Percentiles rank a stretch among this genome's conserved stretches.
Conservation (phyloP, 139 green algal genomes). For the Mesotaenium endlicherianum region DNA sequence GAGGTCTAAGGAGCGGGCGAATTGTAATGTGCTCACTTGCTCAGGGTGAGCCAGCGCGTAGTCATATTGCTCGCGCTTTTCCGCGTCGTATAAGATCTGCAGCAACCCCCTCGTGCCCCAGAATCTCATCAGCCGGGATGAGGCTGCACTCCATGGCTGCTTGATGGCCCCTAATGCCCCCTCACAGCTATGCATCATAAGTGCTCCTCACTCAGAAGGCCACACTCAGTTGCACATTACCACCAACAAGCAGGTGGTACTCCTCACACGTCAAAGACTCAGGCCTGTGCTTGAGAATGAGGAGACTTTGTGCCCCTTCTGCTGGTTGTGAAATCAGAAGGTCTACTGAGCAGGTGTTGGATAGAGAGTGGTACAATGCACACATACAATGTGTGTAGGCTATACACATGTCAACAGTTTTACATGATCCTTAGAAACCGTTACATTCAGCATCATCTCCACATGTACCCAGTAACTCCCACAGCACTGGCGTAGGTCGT, state of each 20-base stretch:
- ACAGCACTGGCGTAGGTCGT: background rate
- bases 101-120: background rate
- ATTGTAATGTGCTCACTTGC: slow-evolving; percentile 26
- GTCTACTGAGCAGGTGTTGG: too few relatives aligned
- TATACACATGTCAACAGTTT: too few relatives aligned
- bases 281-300: too few relatives aligned
- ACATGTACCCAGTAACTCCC: background rate
- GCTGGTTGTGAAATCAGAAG: too few relatives aligned
- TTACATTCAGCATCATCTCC: background rate
- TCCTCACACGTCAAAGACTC: background rate
- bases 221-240: background rate
- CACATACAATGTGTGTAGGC: too few relatives aligned
- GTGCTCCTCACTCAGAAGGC: background rate
- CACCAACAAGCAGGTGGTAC: background rate
- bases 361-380: too few relatives aligned
- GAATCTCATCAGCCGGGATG: background rate
- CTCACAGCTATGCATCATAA: background rate
- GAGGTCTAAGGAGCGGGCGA: too few relatives aligned
- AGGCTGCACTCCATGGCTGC: background rate
- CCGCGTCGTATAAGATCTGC: slow-evolving; percentile 42
- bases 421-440: too few relatives aligned
- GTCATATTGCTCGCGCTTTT: slow-evolving; percentile 46
- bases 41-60: slow-evolving; percentile 46
- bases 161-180: background rate
- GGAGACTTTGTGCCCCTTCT: too few relatives aligned